Evolutionary conservation across 129 eudicot species (phyloP).

Genomic region (Chrysanthemum lavandulifolium): DNA sequence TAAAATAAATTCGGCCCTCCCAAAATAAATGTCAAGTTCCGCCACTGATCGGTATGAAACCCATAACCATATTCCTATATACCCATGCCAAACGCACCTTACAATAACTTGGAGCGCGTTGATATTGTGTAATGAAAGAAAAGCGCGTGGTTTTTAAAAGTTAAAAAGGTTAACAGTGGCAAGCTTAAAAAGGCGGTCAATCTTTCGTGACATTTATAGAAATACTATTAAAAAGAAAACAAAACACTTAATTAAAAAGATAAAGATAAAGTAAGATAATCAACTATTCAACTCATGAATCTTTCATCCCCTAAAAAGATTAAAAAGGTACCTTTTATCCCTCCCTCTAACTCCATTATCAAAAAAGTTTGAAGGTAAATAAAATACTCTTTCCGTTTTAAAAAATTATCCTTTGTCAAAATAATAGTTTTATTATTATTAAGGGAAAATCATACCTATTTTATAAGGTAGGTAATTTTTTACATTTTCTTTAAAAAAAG

Average conservation of each 20-base stretch:
- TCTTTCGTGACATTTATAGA: slow-evolving; percentile 22
- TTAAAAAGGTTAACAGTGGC: slow-evolving; percentile 5
- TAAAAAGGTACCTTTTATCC: slow-evolving; percentile 22
- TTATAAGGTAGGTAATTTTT: no score
- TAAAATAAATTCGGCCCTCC: no score
- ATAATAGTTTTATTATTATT: no score
- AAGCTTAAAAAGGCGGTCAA: slow-evolving; percentile 29
- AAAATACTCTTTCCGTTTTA: neutral
- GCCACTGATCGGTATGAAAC: no score
- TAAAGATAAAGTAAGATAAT: slow-evolving; percentile 16
- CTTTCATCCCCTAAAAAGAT: slow-evolving; percentile 26
- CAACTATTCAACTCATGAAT: slow-evolving; percentile 27
- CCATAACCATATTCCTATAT: no score
- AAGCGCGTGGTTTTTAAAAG: slow-evolving; percentile 25
- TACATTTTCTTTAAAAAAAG: no score
- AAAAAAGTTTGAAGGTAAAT: neutral
- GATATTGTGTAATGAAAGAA: neutral
- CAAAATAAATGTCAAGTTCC: no score
- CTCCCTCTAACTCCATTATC: slow-evolving; percentile 21
- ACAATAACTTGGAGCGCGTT: slow-evolving; percentile 12
- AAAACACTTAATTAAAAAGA: neutral
- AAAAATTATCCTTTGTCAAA: neutral
- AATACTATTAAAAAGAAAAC: neutral
- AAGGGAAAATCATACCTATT: no score
- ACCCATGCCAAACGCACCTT: no score